Percentiles rank a stretch among this genome's conserved stretches.
Conservation (phyloP, 2,329 filamentous ascomycete species). For the Podosphaera leucotricha region DNA sequence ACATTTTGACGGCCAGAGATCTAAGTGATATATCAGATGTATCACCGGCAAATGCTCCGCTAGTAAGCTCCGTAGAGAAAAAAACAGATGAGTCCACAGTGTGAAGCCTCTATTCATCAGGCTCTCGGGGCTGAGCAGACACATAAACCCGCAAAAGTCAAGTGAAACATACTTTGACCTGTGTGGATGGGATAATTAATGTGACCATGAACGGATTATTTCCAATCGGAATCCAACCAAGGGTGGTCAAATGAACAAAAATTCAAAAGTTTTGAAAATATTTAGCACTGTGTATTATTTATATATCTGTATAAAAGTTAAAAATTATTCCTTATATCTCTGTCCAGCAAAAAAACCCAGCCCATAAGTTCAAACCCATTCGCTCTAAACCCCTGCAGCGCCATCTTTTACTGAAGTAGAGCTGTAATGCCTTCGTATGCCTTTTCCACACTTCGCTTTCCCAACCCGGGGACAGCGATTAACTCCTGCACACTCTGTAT, state of each 20-base stretch:
- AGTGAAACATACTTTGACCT: too few relatives aligned
- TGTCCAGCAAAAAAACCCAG: not conserved
- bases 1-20: constrained; percentile 54
- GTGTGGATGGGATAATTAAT: too few relatives aligned
- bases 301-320: not conserved
- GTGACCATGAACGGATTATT: too few relatives aligned
- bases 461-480: constrained; percentile 30
- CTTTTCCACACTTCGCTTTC: constrained; percentile 29
- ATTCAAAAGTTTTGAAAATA: too few relatives aligned
- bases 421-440: constrained; percentile 19
- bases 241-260: too few relatives aligned
- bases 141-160: too few relatives aligned
- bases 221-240: too few relatives aligned
- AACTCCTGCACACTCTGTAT: constrained; percentile 28
- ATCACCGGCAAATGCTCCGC: not conserved
- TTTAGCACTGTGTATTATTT: not conserved
- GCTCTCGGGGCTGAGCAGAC: not conserved
- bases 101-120: not conserved
- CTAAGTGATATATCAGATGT: constrained; percentile 77
- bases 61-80: not conserved
- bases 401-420: constrained; percentile 7
- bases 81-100: not conserved
- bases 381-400: not conserved
- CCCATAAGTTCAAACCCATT: not conserved
- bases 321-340: not conserved